Evolutionary conservation across 176 grass and related monocot genomes (phyloP), one percentile per base, ranked within the genome.

Genomic region (Stipa capillata): DNA sequence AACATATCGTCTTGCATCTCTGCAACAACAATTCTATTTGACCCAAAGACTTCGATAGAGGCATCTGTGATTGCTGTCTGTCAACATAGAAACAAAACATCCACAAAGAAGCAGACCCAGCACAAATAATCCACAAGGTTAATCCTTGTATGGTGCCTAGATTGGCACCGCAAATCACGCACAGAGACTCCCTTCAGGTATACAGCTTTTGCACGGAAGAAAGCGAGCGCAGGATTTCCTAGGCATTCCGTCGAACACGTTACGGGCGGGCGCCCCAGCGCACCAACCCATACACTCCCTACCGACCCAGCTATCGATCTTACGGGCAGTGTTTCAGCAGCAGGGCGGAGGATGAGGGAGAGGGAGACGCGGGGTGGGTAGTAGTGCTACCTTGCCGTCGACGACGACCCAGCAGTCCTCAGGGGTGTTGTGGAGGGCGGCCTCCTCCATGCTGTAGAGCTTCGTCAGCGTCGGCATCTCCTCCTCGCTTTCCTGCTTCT

Each of bases 401-500:
- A 97, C 33, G 89, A 93, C 88, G 84, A 97, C 83, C 91, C 82
- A 91, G 88, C 89, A 93, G 85, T 91, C 94, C 0, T 93, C 89
- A 13, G 71, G 72, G 55, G 64, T 82, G 84, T 86, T 91, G 88
- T 93, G 89, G 81, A 85, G 68, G 29, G 94, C 80, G 6, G 87
- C 84, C 73, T 91, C 94, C 85, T 89, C 27, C 91, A 97, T 91
- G 71, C 86, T 79, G 86, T 89, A 93, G 65, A 93, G 74, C 84
- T 91, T 97, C 62, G 81, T 91, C 77, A 91, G 61, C 47, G 88
- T 89, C 73, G 84, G 91, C 91, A 93, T 97, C 56, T 41, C 29
- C 17, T 37, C 33, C 69, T 53, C 67, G 33, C 84, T 59, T 21
- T 47, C 27, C 60, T 24, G 14, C 37, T 29, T 31, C 35, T 34